A percentile compares a stretch with the other conserved stretches of the same genome.
These are phyloP conservation scores for Fusarium compactum DNA, from an alignment of 2,329 filamentous ascomycete species.

Conservation along the genomic window DNA sequence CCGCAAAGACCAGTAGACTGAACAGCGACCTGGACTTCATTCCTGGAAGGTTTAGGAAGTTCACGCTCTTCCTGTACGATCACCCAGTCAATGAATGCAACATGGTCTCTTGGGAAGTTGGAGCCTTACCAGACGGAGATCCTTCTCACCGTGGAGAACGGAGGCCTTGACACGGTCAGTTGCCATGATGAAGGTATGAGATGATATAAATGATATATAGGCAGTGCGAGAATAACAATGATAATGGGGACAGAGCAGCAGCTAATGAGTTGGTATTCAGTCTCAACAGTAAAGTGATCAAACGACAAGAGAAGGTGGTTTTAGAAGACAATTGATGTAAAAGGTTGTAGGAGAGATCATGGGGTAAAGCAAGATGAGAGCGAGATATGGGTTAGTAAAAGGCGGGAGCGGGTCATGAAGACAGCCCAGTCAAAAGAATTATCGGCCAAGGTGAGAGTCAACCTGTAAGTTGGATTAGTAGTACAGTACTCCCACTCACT, in stretches of 20 bases:
- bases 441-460: slow-evolving; percentile 4
- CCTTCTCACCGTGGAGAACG: slow-evolving; percentile 65
- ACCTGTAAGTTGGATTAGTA: background rate
- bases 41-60: slow-evolving; percentile 64
- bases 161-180: slow-evolving; percentile 59
- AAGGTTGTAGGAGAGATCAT: slow-evolving; percentile 17
- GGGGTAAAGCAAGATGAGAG: slow-evolving; percentile 15
- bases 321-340: slow-evolving; percentile 1
- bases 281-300: background rate
- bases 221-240: background rate
- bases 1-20: slow-evolving; percentile 72
- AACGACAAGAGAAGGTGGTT: background rate
- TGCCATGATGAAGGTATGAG: slow-evolving; percentile 40
- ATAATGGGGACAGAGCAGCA: background rate
- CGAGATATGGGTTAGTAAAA: slow-evolving; percentile 30
- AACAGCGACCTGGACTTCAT: slow-evolving; percentile 68
- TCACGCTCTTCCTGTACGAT: slow-evolving; percentile 64
- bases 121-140: slow-evolving; percentile 61
- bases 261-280: slow-evolving; percentile 11
- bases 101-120: background rate
- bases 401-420: slow-evolving; percentile 13
- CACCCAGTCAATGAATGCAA: background rate
- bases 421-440: slow-evolving; percentile 21
- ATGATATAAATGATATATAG: background rate
- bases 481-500: background rate